A percentile compares a stretch with the other conserved stretches of the same genome.
Evolutionary conservation across 1,139 yeast genomes (phyloP).

Genomic region (Blastobotrys malaysiensis): DNA sequence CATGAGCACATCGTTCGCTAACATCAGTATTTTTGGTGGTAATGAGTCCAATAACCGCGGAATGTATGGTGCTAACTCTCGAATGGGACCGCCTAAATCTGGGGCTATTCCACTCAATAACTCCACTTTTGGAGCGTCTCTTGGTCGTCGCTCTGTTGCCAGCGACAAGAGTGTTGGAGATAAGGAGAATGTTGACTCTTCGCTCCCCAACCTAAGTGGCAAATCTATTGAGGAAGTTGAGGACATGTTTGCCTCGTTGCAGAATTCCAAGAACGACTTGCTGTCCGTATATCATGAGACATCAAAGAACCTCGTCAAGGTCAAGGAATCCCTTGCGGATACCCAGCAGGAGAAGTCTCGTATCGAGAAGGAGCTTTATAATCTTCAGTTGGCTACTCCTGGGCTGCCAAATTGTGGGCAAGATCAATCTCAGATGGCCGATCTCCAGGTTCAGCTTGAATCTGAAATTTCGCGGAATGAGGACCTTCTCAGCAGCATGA

Average conservation of each 20-base stretch:
- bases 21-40: neutral
- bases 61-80: neutral
- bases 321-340: constrained; percentile 46
- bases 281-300: constrained; percentile 53
- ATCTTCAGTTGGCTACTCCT: constrained; percentile 24
- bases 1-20: constrained; percentile 14
- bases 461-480: constrained; percentile 45
- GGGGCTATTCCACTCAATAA: neutral
- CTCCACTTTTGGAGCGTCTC: neutral
- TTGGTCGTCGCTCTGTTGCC: neutral
- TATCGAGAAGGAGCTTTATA: constrained; percentile 46
- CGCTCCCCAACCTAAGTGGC: constrained; percentile 19
- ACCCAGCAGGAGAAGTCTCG: constrained; percentile 47
- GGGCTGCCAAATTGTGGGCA: constrained; percentile 3
- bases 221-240: constrained; percentile 24
- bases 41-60: neutral
- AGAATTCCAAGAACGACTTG: constrained; percentile 40
- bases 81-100: neutral
- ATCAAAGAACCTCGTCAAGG: constrained; percentile 43
- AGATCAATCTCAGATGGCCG: constrained; percentile 15
- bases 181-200: constrained; percentile 17
- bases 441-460: constrained; percentile 47
- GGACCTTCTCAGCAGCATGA: constrained; percentile 51
- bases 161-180: constrained; percentile 7
- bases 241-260: constrained; percentile 21